phyloP scores from a whole-genome alignment of 306 rosid genomes.

The Neltuma alba region DNA sequence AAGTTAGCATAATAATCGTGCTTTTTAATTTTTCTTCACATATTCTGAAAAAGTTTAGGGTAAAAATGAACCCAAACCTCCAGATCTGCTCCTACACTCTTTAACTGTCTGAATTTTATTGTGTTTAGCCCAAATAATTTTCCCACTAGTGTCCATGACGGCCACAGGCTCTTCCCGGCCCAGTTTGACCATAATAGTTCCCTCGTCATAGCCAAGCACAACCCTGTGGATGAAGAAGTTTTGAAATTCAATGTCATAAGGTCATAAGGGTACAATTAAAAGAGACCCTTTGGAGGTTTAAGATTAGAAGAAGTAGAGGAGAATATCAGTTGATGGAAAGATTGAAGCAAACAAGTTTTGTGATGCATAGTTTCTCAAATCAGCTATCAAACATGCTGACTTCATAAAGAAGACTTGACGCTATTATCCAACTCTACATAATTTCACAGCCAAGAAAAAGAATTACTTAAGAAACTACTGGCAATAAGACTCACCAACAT shows the following conservation, averaged over 20 bases:
- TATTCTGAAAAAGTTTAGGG: constrained; percentile 19
- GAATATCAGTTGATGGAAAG: not conserved
- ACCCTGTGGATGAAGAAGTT: constrained; percentile 55
- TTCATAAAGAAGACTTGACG: constrained; percentile 29
- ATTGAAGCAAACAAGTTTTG: not conserved
- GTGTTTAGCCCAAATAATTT: constrained; percentile 97
- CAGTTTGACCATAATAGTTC: constrained; percentile 97
- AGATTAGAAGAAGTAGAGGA: not conserved
- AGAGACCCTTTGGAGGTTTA: not conserved
- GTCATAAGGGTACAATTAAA: constrained; percentile 1
- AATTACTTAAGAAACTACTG: constrained; percentile 14
- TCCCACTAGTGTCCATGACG: constrained; percentile 97
- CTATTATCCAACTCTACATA: constrained; percentile 12
- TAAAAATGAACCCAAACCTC: constrained; percentile 64
- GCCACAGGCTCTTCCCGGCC: constrained; percentile 99
- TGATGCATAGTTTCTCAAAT: not conserved
- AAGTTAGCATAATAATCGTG: not conserved
- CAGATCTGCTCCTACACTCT: constrained; percentile 87
- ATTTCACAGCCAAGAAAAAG: constrained; percentile 5
- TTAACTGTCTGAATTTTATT: constrained; percentile 97
- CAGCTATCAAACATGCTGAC: not conserved
- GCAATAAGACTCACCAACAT: constrained; percentile 69
- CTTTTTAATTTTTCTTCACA: constrained; percentile 16
- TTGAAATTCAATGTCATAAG: constrained; percentile 25
- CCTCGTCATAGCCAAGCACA: constrained; percentile 98